These are phyloP conservation scores for Paratrypanosoma confusum DNA, from an alignment of 208 protist species.

Conservation along the genomic window DNA sequence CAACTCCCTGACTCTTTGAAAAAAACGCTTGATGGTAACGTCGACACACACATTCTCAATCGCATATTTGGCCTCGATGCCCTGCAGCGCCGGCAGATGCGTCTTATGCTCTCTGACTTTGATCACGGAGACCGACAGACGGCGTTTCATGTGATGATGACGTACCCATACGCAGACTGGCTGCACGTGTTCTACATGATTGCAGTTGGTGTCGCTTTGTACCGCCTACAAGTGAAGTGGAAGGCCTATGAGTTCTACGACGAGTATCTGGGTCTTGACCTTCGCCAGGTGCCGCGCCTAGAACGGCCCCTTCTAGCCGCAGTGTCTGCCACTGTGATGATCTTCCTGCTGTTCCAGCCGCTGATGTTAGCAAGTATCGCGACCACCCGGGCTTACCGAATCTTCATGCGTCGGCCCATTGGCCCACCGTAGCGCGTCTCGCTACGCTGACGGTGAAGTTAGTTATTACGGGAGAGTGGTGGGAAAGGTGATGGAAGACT, in stretches of 20 bases:
- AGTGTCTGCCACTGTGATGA: conserved; percentile 54
- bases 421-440: conserved; percentile 81
- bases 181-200: conserved; percentile 76
- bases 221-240: conserved; percentile 55
- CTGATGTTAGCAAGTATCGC: conserved; percentile 72
- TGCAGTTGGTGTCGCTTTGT: conserved; percentile 47
- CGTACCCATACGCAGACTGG: conserved; percentile 86
- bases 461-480: too few species aligned
- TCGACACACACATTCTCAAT: conserved; percentile 60
- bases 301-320: conserved; percentile 57
- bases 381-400: conserved; percentile 71
- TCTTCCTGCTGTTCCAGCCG: conserved; percentile 66
- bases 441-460: too few species aligned
- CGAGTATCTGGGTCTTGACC: conserved; percentile 78
- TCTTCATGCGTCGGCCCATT: conserved; percentile 64
- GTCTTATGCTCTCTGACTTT: conserved; percentile 80
- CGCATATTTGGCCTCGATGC: conserved; percentile 56
- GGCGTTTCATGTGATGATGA: conserved; percentile 83
- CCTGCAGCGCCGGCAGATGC: conserved; percentile 73
- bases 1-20: too few species aligned
- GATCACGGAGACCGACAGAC: conserved; percentile 66
- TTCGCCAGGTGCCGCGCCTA: conserved; percentile 60
- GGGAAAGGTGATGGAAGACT: too few species aligned
- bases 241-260: conserved; percentile 77
- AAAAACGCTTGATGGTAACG: conserved; percentile 13